Evolutionary conservation across 106 monocot species (phyloP).

Genomic region (Chionographis japonica): DNA sequence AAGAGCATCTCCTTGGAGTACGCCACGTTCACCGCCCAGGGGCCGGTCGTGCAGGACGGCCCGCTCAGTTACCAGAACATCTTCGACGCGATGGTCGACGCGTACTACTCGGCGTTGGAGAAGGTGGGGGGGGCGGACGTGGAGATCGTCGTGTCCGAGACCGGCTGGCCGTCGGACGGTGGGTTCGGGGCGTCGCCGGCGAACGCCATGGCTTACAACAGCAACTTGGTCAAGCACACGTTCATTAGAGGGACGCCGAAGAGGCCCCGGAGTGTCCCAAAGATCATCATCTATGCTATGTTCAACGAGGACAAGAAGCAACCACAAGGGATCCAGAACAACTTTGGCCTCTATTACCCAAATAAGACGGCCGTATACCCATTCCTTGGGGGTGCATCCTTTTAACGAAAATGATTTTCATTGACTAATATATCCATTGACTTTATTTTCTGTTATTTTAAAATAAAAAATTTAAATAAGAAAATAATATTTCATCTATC

Average conservation of each 20-base stretch:
- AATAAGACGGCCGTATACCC: neutral
- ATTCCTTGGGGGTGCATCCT: no score
- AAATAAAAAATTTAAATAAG: no score
- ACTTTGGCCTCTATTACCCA: slow-evolving; percentile 28
- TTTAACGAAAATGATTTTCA: no score
- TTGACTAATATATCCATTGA: no score
- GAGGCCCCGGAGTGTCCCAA: slow-evolving; percentile 3
- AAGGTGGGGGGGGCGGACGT: neutral
- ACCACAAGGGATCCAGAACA: neutral
- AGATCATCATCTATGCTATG: slow-evolving; percentile 26
- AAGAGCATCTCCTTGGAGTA: slow-evolving; percentile 11
- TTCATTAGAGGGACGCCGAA: slow-evolving; percentile 14
- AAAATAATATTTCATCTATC: no score
- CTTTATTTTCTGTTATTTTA: no score
- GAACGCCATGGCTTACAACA: slow-evolving; percentile 18
- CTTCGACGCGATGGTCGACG: slow-evolving; percentile 21
- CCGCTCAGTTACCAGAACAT: slow-evolving; percentile 12
- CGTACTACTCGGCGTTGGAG: slow-evolving; percentile 8
- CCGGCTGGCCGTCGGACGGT: slow-evolving; percentile 22
- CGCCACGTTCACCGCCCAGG: slow-evolving; percentile 11
- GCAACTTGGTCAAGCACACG: slow-evolving; percentile 11
- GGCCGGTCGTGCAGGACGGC: slow-evolving; percentile 10
- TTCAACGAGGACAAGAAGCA: slow-evolving; percentile 33
- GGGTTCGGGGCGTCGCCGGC: neutral
- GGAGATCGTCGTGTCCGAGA: slow-evolving; percentile 22